Base-by-base conservation (phyloP, 176 grass and related monocot genomes). In the Rhynchospora tenuis region DNA sequence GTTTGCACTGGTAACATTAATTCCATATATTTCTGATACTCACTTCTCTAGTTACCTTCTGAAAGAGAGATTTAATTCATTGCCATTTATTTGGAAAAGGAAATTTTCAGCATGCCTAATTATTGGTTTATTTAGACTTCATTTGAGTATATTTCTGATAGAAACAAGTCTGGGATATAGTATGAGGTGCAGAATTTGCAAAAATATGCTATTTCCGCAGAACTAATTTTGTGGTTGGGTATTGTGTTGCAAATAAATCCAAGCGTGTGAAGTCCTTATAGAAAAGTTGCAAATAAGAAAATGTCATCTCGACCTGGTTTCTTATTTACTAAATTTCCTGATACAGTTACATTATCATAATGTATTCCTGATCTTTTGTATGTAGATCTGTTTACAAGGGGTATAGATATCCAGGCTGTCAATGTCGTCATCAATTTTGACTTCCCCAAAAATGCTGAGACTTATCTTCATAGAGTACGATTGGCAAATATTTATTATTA, bases 381-480 rank as follows among this genome's bases (percentile, higher is more conserved):
- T 85, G 91, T 79, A 97, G 94, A 97, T 90, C 91, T 97, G 6
- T 97, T 97, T 78, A 97, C 94, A n/a, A 93, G 94, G 85, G 94
- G 94, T 61, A 97, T 97, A 86, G 94, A 97, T 79, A 97, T 97
- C 56, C 94, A 97, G 81, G 94, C 94, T 73, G 94, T 97, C 55
- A 97, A 97, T 89, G 94, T 97, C 82, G 94, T 97, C 57, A 92
- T 97, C 70, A 97, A 97, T 75, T 97, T 97, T 90, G 94, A 97
- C 83, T 97, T 97, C 67, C 94, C 94, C 9, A 97, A 90, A 69
- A 97, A 89, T 22, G 83, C 94, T 2, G 94, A 97, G 79, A 97
- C 94, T 72, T 97, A 97, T 87, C 89, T 97, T 61, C 94, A 97
- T 76, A 92, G 94, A 88, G 94, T 97, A 90, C 86, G 50, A 24